These are phyloP conservation scores for Chalciporus piperatoides DNA, from an alignment of 1,284 basidiomycete species.

Conservation along the genomic window DNA sequence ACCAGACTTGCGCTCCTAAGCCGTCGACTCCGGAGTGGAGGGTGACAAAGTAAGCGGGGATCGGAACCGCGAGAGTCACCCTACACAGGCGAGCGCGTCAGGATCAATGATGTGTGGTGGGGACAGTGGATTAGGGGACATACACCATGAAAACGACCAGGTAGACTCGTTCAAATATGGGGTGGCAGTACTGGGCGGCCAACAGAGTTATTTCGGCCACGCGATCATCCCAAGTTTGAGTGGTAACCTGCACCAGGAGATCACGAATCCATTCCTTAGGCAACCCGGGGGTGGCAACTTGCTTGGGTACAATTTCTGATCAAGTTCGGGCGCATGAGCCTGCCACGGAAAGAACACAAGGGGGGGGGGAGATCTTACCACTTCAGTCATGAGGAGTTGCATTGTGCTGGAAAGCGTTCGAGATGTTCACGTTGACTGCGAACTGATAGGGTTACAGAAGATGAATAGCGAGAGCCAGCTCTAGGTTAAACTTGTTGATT, in stretches of 20 bases:
- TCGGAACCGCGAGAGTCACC: slow-evolving; percentile 40
- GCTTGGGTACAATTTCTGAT: slow-evolving; percentile 34
- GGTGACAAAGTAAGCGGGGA: slow-evolving; percentile 38
- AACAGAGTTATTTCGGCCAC: slow-evolving; percentile 38
- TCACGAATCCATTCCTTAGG: too few relatives aligned
- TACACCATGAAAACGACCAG: slow-evolving; percentile 41
- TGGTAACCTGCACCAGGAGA: slow-evolving; percentile 35
- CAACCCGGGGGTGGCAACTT: too few relatives aligned
- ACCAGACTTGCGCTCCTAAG: slow-evolving; percentile 25
- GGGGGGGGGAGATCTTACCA: slow-evolving; percentile 21
- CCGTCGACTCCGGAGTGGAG: slow-evolving; percentile 18
- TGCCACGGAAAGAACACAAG: not conserved
- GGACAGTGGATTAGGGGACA: slow-evolving; percentile 10
- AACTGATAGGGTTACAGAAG: not conserved
- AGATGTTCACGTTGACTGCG: not conserved
- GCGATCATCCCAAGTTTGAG: slow-evolving; percentile 45
- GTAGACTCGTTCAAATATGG: slow-evolving; percentile 46
- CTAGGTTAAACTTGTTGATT: not conserved
- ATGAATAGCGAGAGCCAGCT: not conserved
- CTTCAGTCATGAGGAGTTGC: slow-evolving; percentile 10
- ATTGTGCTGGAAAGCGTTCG: not conserved
- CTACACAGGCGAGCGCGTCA: slow-evolving; percentile 23
- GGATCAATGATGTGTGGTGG: not conserved
- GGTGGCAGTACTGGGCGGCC: slow-evolving; percentile 43
- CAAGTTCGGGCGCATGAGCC: not conserved